These are phyloP conservation scores for Buddleja alternifolia DNA, from an alignment of 257 asterid genomes.

Conservation along the genomic window DNA sequence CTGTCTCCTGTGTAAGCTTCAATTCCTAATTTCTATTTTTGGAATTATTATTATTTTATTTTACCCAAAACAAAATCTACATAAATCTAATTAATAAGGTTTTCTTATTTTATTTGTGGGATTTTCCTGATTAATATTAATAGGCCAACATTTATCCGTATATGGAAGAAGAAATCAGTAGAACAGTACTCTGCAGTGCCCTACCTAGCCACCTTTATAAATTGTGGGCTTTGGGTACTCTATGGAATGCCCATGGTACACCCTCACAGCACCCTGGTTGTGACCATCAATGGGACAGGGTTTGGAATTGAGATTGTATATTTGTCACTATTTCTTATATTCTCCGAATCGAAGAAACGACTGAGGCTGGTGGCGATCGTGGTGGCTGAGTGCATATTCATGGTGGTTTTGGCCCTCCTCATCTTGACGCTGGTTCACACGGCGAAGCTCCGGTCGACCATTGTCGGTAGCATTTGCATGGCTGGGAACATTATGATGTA, in stretches of 20 bases:
- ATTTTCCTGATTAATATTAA: background rate
- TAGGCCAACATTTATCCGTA: conserved; percentile 54
- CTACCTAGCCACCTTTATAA: conserved; percentile 57
- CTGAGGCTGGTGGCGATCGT: conserved; percentile 27
- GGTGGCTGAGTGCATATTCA: conserved; percentile 36
- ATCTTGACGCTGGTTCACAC: conserved; percentile 49
- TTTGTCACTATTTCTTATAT: conserved; percentile 38
- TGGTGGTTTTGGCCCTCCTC: conserved; percentile 41
- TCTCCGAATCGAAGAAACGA: conserved; percentile 40
- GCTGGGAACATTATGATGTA: conserved; percentile 62
- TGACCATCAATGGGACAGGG: conserved; percentile 62
- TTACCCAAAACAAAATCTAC: background rate
- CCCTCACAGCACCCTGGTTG: conserved; percentile 52
- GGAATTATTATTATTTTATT: background rate
- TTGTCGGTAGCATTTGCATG: conserved; percentile 64
- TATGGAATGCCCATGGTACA: conserved; percentile 66
- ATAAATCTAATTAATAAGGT: background rate
- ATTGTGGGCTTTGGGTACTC: conserved; percentile 63
- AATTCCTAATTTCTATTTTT: background rate
- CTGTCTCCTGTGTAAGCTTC: conserved; percentile 65
- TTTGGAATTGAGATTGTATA: conserved; percentile 50
- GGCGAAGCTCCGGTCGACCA: conserved; percentile 42
- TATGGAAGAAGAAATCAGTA: conserved; percentile 59
- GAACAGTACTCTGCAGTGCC: conserved; percentile 62
- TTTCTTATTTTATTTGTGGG: no score